A percentile compares a stretch with the other conserved stretches of the same genome.
These are phyloP conservation scores for Galium porrigens DNA, from an alignment of 305 asterid species.

Conservation along the genomic window DNA sequence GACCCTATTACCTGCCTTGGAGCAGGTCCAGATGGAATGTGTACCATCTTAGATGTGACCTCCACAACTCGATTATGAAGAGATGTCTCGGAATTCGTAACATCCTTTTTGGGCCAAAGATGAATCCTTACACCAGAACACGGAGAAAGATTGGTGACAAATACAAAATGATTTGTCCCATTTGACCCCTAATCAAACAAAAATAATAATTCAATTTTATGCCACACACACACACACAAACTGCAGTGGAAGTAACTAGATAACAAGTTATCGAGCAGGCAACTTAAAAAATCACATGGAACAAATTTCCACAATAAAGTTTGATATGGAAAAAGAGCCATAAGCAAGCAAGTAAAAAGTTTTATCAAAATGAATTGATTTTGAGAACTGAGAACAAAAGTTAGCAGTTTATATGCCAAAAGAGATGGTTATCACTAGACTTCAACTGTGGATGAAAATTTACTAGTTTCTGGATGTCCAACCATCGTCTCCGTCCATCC, in stretches of 20 bases:
- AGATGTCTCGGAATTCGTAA: conserved; percentile 32
- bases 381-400: not conserved
- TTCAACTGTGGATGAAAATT: conserved; percentile 26
- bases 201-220: conserved; percentile 17
- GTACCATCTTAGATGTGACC: conserved; percentile 81
- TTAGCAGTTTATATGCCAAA: not conserved
- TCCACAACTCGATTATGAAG: conserved; percentile 41
- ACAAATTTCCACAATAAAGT: not conserved
- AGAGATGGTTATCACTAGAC: not conserved
- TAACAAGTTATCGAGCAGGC: conserved; percentile 5
- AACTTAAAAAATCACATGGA: not conserved
- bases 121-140: conserved; percentile 88
- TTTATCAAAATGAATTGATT: not conserved
- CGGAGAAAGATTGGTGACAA: conserved; percentile 91
- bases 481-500: conserved; percentile 98
- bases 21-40: conserved; percentile 95
- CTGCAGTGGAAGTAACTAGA: conserved; percentile 4
- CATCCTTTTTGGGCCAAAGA: conserved; percentile 77
- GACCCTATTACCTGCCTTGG: conserved; percentile 77
- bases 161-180: conserved; percentile 58
- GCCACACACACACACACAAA: not conserved
- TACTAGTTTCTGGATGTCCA: conserved; percentile 90
- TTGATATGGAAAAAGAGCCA: not conserved
- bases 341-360: not conserved
- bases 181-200: conserved; percentile 50